Base-by-base conservation (phyloP, 164 flowering plant genomes). In the Chloranthus sessilifolius region DNA sequence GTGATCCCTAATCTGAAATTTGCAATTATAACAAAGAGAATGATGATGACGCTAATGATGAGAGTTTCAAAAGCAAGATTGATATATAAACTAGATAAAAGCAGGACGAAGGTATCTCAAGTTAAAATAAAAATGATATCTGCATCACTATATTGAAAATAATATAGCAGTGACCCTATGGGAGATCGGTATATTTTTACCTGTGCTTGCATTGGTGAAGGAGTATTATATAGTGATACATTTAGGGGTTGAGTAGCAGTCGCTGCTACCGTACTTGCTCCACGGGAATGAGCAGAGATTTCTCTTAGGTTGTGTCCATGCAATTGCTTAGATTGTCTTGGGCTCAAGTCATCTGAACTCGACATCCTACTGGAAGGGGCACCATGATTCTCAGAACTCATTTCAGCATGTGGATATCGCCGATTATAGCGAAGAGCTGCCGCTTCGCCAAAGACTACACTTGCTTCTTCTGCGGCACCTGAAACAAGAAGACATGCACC, bases 381-480 rank as follows among this genome's bases (percentile, higher is more conserved):
- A 58, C 43, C 63, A 40, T 45, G 64, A 17, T 82, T 85, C 27
- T 78, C 92, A 23, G 73, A 69, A 45, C 75, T 53, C 38, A 55
- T 49, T 28, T 57, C 75, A 42, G 72, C 65, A 43, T 59, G 52
- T 52, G 74, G 15, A 53, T 74, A 70, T 49, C 81, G 89, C 67
- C 83, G 85, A 56, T 85, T 85, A 65, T 83, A 64, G 52, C 69
- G 71, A 60, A 65, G 59, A 56, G 79, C 78, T 67, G 96, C 90
- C 25, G 82, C 73, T 60, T 87, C 97, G 61, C 80, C 79, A 74
- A 82, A 94, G 60, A 78, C 67, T 54, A 55, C 58, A 65, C 66
- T 58, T 66, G 92, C 88, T 62, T 85, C 97, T 57, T 81, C 97
- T 54, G 92, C 95, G 53, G 85, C 82, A 67, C 96, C 99, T 94